Base-by-base conservation (phyloP, 371 early-diverging fungal species). In the Apophysomyces ossiformis region DNA sequence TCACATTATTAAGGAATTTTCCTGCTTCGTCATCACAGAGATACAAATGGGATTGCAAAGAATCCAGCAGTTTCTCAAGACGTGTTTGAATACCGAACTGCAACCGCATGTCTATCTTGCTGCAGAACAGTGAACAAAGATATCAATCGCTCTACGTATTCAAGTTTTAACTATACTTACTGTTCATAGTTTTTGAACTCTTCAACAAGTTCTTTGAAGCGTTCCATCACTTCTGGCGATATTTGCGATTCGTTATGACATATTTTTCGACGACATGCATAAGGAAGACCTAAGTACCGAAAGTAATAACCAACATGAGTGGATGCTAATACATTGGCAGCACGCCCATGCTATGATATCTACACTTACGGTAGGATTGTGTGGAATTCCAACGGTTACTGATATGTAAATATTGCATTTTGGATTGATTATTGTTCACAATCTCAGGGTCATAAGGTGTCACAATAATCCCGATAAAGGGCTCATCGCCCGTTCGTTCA, bases 381-480 rank as follows among this genome's bases (percentile, higher is more conserved):
- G 67, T 65, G 16, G 72, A 79, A 69, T 82, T 72, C 72, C 81
- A 84, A 47, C 77, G 71, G 37, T 74, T 66, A 41, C 84, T 80
- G 47, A 80, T 80, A 43, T 84, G 82, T 57, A 87, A 65, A 69
- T 86, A 88, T 65, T 86, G 87, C 37, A 88, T 77, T 65, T 85
- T 78, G 13, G 88, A 88, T 41, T 81, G 69, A 35, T 81, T 80
- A 16, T 84, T 79, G 9, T 67, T 65, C 35, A 73, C 75, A 26
- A 21, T 50, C 15, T 77, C 76, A 11, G 83, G 78, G 66, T 92
- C 87, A 68, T 88, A 92, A 13, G 93, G 93, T 11, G 85, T 85
- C 5, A 93, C 88, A 61, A 95, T 95, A 8, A 87, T 90, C 11
- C 94, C 93, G 44, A 93, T 84, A 81, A 95, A 95, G 11, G 95